These are phyloP conservation scores for Trypanosoma melophagium DNA, from an alignment of 208 protist species.

Conservation along the genomic window DNA sequence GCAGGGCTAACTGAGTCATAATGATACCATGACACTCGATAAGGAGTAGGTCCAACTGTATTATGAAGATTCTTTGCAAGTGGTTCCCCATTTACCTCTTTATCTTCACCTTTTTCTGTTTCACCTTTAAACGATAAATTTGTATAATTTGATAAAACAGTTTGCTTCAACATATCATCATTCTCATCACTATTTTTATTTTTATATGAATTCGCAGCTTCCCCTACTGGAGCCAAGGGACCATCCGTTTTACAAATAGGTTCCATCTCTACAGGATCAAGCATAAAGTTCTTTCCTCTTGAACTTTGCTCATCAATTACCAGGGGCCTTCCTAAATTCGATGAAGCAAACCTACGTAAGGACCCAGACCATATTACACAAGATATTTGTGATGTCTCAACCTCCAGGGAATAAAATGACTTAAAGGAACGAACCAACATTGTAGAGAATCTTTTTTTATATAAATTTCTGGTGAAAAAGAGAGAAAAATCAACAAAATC, in stretches of 20 bases:
- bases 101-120: not conserved
- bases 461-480: not conserved
- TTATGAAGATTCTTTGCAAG: conserved; percentile 63
- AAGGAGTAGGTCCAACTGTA: conserved; percentile 51
- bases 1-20: conserved; percentile 63
- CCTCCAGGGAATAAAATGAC: not conserved
- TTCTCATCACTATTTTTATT: too few relatives aligned
- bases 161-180: not conserved
- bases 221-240: not conserved
- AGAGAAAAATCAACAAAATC: not conserved
- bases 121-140: not conserved
- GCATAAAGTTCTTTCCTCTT: conserved; percentile 18
- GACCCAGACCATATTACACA: not conserved
- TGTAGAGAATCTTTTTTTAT: not conserved
- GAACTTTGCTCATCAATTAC: not conserved
- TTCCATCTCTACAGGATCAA: conserved; percentile 33
- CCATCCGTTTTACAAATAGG: conserved; percentile 17
- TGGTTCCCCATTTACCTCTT: conserved; percentile 36
- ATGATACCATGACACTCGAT: conserved; percentile 79
- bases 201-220: not conserved
- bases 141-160: not conserved
- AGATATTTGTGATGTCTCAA: not conserved
- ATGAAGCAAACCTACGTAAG: conserved; percentile 11
- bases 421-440: not conserved
- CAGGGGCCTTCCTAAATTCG: not conserved